Evolutionary conservation across 371 early-diverging fungal genomes (phyloP).

Genomic region (Mucor irregularis): DNA sequence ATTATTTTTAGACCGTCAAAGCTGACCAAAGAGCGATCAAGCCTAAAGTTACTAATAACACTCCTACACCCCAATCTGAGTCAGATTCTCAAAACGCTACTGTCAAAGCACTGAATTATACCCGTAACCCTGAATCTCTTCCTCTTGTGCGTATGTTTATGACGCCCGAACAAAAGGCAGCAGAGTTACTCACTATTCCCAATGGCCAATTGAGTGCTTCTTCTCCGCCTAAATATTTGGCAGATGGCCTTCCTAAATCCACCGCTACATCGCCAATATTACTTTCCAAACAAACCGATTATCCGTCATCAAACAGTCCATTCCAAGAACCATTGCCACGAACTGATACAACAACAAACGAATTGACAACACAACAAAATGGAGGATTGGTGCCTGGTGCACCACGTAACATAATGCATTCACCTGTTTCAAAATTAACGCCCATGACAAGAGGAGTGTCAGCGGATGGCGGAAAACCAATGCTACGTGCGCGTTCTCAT

Average conservation of each 20-base stretch:
- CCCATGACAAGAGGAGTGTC: conserved; percentile 25
- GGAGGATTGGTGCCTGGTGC: conserved; percentile 14
- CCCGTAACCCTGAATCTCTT: conserved; percentile 36
- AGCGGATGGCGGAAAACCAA: conserved; percentile 18
- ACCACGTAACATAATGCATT: conserved; percentile 13
- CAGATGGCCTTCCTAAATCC: neutral
- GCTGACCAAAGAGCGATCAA: conserved; percentile 1
- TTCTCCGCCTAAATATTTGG: neutral
- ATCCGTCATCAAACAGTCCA: neutral
- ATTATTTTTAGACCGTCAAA: neutral
- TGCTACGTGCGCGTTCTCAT: conserved; percentile 41
- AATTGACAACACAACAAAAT: neutral
- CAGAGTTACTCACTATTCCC: neutral
- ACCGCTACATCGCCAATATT: neutral
- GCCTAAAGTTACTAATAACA: neutral
- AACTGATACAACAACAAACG: neutral
- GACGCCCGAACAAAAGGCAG: conserved; percentile 23
- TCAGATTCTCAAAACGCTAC: neutral
- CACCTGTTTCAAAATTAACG: conserved; percentile 25
- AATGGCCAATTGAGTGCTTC: neutral
- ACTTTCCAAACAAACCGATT: neutral
- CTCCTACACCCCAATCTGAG: neutral
- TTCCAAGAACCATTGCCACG: neutral
- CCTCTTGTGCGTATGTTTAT: conserved; percentile 47
- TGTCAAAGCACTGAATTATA: conserved; percentile 12